phyloP scores from a whole-genome alignment of 1,284 basidiomycete genomes.

The Stygiomarasmius scandens region DNA sequence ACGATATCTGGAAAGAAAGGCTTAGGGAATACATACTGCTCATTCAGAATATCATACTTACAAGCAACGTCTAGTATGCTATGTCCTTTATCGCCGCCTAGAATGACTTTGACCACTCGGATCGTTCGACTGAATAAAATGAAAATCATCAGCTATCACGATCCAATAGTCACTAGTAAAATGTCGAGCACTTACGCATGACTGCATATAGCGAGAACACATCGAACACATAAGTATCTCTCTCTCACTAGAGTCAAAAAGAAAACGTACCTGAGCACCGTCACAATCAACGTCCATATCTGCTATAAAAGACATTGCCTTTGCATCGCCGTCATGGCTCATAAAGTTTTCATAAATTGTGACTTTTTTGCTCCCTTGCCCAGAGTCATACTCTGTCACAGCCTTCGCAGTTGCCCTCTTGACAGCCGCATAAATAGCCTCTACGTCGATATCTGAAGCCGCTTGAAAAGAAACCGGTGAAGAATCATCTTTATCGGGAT shows the following conservation, averaged over 20 bases:
- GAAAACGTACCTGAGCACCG: conserved; percentile 20
- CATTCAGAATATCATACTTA: conserved; percentile 11
- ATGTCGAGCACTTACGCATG: too few relatives aligned
- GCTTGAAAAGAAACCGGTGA: conserved; percentile 1
- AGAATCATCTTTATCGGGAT: too few relatives aligned
- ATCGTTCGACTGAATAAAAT: conserved; percentile 25
- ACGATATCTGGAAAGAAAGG: conserved; percentile 19
- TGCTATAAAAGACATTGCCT: conserved; percentile 23
- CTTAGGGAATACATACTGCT: background rate
- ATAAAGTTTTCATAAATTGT: conserved; percentile 21
- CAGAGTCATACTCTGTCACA: background rate
- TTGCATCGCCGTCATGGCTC: conserved; percentile 13
- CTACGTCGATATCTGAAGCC: conserved; percentile 4
- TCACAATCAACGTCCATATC: conserved; percentile 30
- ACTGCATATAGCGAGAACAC: background rate
- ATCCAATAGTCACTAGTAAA: too few relatives aligned
- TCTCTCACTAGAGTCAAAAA: background rate
- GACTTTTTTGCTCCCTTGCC: conserved; percentile 1
- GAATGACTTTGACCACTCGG: conserved; percentile 19
- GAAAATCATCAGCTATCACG: background rate
- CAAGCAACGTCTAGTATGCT: conserved; percentile 23
- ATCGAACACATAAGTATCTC: too few relatives aligned
- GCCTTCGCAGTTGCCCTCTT: background rate
- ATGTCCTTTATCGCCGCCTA: conserved; percentile 18
- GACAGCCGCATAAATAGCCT: conserved; percentile 1